Evolutionary conservation across 1,284 basidiomycete species (phyloP).

Genomic region (Cutaneotrichosporon cutaneum): DNA sequence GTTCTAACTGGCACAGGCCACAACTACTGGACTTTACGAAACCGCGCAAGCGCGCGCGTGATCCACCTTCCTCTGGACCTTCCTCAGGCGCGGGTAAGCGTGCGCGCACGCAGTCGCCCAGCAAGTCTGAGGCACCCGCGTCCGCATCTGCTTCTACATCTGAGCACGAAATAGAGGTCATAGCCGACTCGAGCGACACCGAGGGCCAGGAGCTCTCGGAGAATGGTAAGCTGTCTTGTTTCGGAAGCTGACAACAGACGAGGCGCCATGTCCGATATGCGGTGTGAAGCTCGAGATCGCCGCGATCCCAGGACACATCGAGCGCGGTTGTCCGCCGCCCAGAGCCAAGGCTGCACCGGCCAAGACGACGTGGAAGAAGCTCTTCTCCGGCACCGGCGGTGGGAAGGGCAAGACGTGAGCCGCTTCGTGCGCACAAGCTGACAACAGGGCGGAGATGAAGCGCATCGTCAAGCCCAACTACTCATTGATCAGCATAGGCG

Average conservation of each 20-base stretch:
- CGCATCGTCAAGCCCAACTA: constrained; percentile 52
- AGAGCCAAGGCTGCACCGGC: constrained; percentile 36
- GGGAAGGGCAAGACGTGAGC: constrained; percentile 25
- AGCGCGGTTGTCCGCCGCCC: constrained; percentile 47
- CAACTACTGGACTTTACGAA: constrained; percentile 15
- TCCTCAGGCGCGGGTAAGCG: background rate
- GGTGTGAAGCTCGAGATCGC: constrained; percentile 37
- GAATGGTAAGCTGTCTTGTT: constrained; percentile 33
- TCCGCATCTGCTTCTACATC: background rate
- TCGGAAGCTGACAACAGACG: constrained; percentile 30
- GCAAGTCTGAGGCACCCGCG: background rate
- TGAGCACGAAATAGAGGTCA: constrained; percentile 13
- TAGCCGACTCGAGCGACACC: constrained; percentile 16
- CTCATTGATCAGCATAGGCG: constrained; percentile 39
- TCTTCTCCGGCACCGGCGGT: constrained; percentile 42
- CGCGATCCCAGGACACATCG: constrained; percentile 45
- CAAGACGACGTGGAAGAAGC: constrained; percentile 49
- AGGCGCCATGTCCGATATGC: constrained; percentile 47
- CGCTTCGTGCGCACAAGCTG: constrained; percentile 19
- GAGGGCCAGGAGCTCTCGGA: constrained; percentile 36
- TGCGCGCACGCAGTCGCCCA: background rate
- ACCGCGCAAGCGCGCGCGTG: constrained; percentile 15
- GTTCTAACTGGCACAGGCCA: constrained; percentile 22
- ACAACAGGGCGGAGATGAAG: constrained; percentile 36
- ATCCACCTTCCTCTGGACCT: background rate